phyloP scores from a whole-genome alignment of 2,329 filamentous ascomycete genomes.

The Cordyceps fumosorosea region DNA sequence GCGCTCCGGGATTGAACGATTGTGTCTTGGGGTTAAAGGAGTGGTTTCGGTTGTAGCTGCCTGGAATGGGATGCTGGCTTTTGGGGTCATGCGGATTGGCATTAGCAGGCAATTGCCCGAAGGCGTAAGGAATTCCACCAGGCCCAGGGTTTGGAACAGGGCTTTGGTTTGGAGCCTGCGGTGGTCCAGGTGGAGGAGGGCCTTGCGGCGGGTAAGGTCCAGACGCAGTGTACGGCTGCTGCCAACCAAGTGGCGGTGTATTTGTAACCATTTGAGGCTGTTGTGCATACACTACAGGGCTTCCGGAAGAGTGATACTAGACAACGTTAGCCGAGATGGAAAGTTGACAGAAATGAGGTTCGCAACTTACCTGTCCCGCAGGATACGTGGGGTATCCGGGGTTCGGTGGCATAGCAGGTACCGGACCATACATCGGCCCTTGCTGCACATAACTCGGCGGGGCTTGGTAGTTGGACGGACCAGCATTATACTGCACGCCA shows the following conservation, averaged over 20 bases:
- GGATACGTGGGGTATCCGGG: slow-evolving; percentile 33
- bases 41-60: slow-evolving; percentile 70
- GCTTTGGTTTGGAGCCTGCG: slow-evolving; percentile 19
- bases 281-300: slow-evolving; percentile 31
- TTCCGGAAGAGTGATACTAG: slow-evolving; percentile 28
- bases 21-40: slow-evolving; percentile 93
- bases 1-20: slow-evolving; percentile 69
- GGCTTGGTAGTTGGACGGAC: slow-evolving; percentile 39
- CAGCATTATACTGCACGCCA: background rate
- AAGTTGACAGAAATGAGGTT: too few species aligned
- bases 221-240: slow-evolving; percentile 28
- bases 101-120: slow-evolving; percentile 68
- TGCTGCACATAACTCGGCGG: slow-evolving; percentile 40
- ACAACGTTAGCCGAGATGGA: background rate
- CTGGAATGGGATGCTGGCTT: slow-evolving; percentile 75
- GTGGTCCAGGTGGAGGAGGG: slow-evolving; percentile 18
- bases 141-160: slow-evolving; percentile 19
- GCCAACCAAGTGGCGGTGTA: slow-evolving; percentile 30
- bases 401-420: slow-evolving; percentile 36
- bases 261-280: slow-evolving; percentile 27
- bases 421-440: slow-evolving; percentile 35
- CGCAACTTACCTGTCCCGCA: slow-evolving; percentile 38
- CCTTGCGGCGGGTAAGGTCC: slow-evolving; percentile 23
- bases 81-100: slow-evolving; percentile 64
- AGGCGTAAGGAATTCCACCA: slow-evolving; percentile 57